Evolutionary conservation across 805 yeast genomes (phyloP).

Genomic region (Candida tibetensis): DNA sequence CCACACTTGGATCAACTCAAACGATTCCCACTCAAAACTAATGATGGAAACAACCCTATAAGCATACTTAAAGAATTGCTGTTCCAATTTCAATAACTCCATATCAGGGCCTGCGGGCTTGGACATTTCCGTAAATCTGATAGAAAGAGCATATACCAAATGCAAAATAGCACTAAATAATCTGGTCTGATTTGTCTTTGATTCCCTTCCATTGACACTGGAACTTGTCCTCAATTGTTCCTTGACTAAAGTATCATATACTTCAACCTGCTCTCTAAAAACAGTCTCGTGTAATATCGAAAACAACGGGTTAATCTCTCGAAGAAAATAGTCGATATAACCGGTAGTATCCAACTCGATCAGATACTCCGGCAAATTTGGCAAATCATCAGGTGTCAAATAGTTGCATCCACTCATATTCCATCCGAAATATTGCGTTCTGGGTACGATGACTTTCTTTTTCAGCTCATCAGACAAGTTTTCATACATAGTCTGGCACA

Average conservation of each 20-base stretch:
- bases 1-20: constrained; percentile 44
- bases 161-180: constrained; percentile 52
- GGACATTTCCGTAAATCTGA: constrained; percentile 49
- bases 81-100: constrained; percentile 28
- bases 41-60: constrained; percentile 30
- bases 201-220: constrained; percentile 16
- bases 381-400: constrained; percentile 32
- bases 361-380: constrained; percentile 27
- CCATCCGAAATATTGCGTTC: constrained; percentile 65
- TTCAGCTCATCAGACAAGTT: constrained; percentile 33
- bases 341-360: constrained; percentile 8
- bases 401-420: constrained; percentile 60
- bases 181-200: constrained; percentile 36
- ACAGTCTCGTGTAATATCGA: constrained; percentile 53
- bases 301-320: constrained; percentile 51
- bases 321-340: constrained; percentile 42
- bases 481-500: constrained; percentile 33
- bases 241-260: constrained; percentile 15
- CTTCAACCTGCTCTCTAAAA: constrained; percentile 47
- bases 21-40: constrained; percentile 42
- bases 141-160: constrained; percentile 47
- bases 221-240: constrained; percentile 10
- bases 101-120: constrained; percentile 28
- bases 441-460: constrained; percentile 42
- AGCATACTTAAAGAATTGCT: constrained; percentile 33